These are phyloP conservation scores for Aspergillus asperescens DNA, from an alignment of 495 filamentous ascomycete genomes.

Conservation along the genomic window DNA sequence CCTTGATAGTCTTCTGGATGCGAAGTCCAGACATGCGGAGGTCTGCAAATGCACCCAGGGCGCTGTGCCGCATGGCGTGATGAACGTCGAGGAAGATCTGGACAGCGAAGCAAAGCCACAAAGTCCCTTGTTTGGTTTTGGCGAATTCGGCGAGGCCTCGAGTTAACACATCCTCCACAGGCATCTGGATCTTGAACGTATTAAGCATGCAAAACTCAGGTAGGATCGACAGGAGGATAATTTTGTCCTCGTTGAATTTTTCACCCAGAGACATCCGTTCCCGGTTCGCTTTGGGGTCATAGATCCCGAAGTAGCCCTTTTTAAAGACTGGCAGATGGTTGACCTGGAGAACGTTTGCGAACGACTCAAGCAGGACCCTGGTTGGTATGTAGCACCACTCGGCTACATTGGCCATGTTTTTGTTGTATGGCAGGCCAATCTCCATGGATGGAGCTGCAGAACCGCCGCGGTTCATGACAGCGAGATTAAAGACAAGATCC, in stretches of 20 bases:
- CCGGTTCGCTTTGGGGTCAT: conserved; percentile 28
- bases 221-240: conserved; percentile 26
- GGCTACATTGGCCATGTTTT: conserved; percentile 25
- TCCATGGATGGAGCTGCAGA: conserved; percentile 20
- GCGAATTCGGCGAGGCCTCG: conserved; percentile 24
- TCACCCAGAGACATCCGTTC: conserved; percentile 24
- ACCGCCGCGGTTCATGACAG: conserved; percentile 14
- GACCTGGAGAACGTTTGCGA: conserved; percentile 23
- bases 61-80: conserved; percentile 26
- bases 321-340: conserved; percentile 27
- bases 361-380: conserved; percentile 21
- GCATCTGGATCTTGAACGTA: conserved; percentile 21
- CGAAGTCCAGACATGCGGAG: conserved; percentile 28
- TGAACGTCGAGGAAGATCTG: conserved; percentile 33
- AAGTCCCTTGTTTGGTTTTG: conserved; percentile 22
- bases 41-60: conserved; percentile 24
- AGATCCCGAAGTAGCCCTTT: conserved; percentile 27
- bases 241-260: conserved; percentile 32
- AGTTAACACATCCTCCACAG: conserved; percentile 26
- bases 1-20: conserved; percentile 26
- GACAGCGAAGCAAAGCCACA: conserved; percentile 30
- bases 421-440: conserved; percentile 30
- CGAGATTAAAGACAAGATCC: conserved; percentile 18
- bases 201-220: conserved; percentile 29
- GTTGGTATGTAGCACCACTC: conserved; percentile 28